Conservation (phyloP, 768 basidiomycete species). For the Trametes cinnabarina region DNA sequence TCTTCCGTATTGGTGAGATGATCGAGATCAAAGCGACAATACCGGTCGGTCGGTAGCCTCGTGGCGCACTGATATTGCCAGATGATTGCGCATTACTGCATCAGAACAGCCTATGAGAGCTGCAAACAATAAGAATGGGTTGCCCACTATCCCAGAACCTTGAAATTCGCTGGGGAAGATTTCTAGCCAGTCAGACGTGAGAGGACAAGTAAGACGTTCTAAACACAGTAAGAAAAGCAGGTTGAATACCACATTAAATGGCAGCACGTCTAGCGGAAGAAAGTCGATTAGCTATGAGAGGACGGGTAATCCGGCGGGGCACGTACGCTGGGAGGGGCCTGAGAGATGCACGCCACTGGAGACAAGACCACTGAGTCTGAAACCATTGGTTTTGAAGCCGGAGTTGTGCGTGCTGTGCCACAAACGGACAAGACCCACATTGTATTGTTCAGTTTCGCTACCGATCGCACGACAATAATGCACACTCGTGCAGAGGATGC, state of each 20-base stretch:
- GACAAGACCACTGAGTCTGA: neutral
- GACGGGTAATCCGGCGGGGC: too few relatives aligned
- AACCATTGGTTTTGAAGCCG: too few relatives aligned
- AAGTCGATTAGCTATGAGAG: too few relatives aligned
- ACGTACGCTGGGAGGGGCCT: too few relatives aligned
- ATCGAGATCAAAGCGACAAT: slow-evolving; percentile 9
- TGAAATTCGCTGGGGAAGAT: neutral
- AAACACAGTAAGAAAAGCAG: too few relatives aligned
- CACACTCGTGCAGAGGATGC: too few relatives aligned
- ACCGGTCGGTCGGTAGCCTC: slow-evolving; percentile 16
- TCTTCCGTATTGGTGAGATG: neutral
- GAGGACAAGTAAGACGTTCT: too few relatives aligned
- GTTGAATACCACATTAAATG: too few relatives aligned
- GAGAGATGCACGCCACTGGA: neutral
- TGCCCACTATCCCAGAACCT: neutral
- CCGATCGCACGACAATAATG: too few relatives aligned
- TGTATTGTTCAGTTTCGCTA: too few relatives aligned
- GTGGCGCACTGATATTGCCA: slow-evolving; percentile 1
- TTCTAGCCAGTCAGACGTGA: too few relatives aligned
- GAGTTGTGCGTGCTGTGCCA: neutral
- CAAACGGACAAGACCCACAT: neutral
- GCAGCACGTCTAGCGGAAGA: too few relatives aligned
- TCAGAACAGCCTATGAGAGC: slow-evolving; percentile 2
- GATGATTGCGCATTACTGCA: slow-evolving; percentile 2
- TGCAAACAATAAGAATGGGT: neutral